Evolutionary conservation across 2,329 filamentous ascomycete species (phyloP), one percentile per base, ranked within the genome.

Genomic region (Penicillium italicum): DNA sequence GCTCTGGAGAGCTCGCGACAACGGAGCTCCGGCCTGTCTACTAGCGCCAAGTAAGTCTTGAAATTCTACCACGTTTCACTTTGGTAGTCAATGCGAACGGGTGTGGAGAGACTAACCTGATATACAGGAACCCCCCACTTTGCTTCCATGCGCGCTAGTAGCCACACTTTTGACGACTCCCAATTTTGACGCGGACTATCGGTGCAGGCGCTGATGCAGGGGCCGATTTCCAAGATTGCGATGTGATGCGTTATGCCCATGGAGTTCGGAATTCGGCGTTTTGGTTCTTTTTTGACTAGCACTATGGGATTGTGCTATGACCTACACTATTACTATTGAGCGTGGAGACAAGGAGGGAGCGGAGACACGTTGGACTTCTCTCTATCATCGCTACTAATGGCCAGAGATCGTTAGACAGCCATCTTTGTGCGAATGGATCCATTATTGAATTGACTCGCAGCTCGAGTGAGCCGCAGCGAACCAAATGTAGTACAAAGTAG

Each of bases 1-100:
- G 77, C 77, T 5, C 66, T 79, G 11, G 76, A 78, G 57, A 77
- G 76, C 56, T 76, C 74, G 33, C 70, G 74, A 33, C 72, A 77
- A 58, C 71, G 68, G 59, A 74, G 69, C 41, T 66, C 66, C 12
- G 72, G 72, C 33, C 72, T 69, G 45, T 68, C 73, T 14, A 71
- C 72, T 59, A 66, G 68, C 43, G 72, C 68, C 53, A 75, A 74
- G 71, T 76, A 66, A 66, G 69, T 63, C 26, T 43, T 37, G 34
- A 22, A 26, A 18, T 16, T 26, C 7, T n/a, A n/a, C n/a, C 26
- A 9, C 18, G 18, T n/a, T 42, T n/a, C 26, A 6, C 7, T 4
- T 11, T 18, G 46, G 22, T 31, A 42, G 16, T 30, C 14, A 40
- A 31, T 53, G 28, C 18, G 16, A 37, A 30, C 40, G 52, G 22